Conservation (phyloP, 2,329 filamentous ascomycete genomes). For the Daldinia sp. region DNA sequence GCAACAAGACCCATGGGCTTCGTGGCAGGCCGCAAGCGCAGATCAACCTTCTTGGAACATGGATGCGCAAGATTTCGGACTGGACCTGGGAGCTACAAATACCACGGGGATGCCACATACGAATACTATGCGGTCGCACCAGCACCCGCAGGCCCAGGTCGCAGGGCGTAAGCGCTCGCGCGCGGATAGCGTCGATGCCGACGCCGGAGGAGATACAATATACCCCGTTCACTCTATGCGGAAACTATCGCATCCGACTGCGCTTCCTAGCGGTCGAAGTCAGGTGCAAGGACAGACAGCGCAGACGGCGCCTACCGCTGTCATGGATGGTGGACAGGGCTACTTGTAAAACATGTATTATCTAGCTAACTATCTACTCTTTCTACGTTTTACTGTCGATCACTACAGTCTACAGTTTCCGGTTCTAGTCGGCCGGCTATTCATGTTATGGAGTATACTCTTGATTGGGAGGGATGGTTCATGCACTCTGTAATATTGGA, state of each 20-base stretch:
- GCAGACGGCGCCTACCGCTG: slow-evolving; percentile 40
- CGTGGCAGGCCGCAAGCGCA: slow-evolving; percentile 29
- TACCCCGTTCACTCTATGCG: slow-evolving; percentile 46
- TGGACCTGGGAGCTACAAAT: slow-evolving; percentile 28
- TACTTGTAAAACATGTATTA: slow-evolving; percentile 30
- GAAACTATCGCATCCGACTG: slow-evolving; percentile 47
- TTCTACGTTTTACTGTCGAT: not conserved
- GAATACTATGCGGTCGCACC: not conserved
- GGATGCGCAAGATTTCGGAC: slow-evolving; percentile 38
- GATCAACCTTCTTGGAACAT: slow-evolving; percentile 30
- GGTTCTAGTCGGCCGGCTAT: slow-evolving; percentile 5
- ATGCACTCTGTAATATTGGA: not conserved
- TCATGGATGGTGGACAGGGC: slow-evolving; percentile 42
- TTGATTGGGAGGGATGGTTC: not conserved
- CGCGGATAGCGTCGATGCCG: slow-evolving; percentile 48
- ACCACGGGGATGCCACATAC: not conserved
- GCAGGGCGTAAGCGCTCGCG: slow-evolving; percentile 52
- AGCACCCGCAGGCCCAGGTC: slow-evolving; percentile 15
- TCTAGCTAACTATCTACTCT: not conserved
- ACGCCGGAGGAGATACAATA: slow-evolving; percentile 33
- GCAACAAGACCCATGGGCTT: slow-evolving; percentile 42
- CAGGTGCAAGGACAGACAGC: slow-evolving; percentile 11
- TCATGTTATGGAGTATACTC: not conserved
- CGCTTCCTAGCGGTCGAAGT: not conserved
- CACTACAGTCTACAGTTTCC: slow-evolving; percentile 5